Evolutionary conservation across 2,329 filamentous ascomycete species (phyloP).

Genomic region (Diaporthe citri): DNA sequence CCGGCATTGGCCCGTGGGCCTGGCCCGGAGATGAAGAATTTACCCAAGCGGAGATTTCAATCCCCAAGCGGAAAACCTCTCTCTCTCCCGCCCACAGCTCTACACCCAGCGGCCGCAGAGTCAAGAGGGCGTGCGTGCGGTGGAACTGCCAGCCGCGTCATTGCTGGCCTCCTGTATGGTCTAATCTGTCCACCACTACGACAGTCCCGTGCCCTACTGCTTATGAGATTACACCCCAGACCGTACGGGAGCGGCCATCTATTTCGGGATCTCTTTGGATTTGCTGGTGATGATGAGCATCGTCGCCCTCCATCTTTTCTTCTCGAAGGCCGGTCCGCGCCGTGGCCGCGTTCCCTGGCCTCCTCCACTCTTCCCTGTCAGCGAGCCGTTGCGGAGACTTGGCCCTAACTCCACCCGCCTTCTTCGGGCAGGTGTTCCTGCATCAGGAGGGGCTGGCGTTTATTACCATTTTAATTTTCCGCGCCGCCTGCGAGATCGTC

Average conservation of each 20-base stretch:
- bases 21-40: conserved; percentile 39
- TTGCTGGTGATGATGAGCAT: conserved; percentile 17
- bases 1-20: conserved; percentile 33
- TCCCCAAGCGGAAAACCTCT: conserved; percentile 32
- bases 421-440: conserved; percentile 34
- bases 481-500: conserved; percentile 20
- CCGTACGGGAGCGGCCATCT: conserved; percentile 4
- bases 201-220: conserved; percentile 5
- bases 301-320: conserved; percentile 24
- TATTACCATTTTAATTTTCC: conserved; percentile 29
- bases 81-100: conserved; percentile 21
- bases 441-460: conserved; percentile 34
- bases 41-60: conserved; percentile 35
- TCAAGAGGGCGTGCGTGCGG: neutral
- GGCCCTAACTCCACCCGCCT: conserved; percentile 12
- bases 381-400: conserved; percentile 28
- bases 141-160: conserved; percentile 20
- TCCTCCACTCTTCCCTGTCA: conserved; percentile 29
- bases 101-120: conserved; percentile 13
- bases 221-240: conserved; percentile 16
- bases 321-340: conserved; percentile 31
- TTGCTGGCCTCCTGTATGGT: neutral
- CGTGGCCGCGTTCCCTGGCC: conserved; percentile 12
- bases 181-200: neutral
- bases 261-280: conserved; percentile 19